Evolutionary conservation across 2,329 filamentous ascomycete genomes (phyloP), one percentile per base, ranked within the genome.

Genomic region (Zymoseptoria pseudotritici): DNA sequence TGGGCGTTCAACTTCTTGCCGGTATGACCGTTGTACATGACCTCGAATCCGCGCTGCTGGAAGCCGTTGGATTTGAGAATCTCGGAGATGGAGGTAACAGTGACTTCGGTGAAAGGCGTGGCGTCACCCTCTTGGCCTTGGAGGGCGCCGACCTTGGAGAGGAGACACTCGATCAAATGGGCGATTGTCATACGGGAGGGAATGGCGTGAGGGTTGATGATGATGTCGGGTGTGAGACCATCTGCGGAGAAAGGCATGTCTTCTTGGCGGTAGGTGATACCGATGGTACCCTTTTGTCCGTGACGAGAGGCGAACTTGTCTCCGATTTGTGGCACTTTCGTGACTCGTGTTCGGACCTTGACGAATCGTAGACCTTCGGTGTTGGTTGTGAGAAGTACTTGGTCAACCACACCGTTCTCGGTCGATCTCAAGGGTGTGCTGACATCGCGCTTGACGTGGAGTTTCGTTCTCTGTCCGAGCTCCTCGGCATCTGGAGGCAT

Each of bases 111-210:
- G 74, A 99, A 99, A 0, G 95, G 94, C 0, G 94, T 99, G 1
- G 94, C 94, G 71, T 99, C 95, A 69, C 94, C 95, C 78, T 99
- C 94, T 76, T 91, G 90, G 51, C 94, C 95, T 76, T 92, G 90
- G 21, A 99, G 82, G 2, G 94, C 90, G 1, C 91, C 91, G 42
- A 99, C 94, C 75, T 99, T 99, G 74, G 91, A 96, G 59, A 99
- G 84, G 68, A 97, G 83, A 83, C 94, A 99, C 81, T 99, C 94
- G 74, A 99, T 96, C 84, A 99, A 92, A 82, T 99, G 94, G 70
- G 94, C 94, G 86, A 99, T 99, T 2, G 95, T 99, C 94, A 99
- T 99, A 85, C 94, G 94, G 58, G 94, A 99, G 0, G 94, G 94
- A 83, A 99, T 99, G 73, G 94, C 95, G 82, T 99, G 94, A 1